Base-by-base conservation (phyloP, 2,329 filamentous ascomycete genomes). In the Podosphaera aphanis region DNA sequence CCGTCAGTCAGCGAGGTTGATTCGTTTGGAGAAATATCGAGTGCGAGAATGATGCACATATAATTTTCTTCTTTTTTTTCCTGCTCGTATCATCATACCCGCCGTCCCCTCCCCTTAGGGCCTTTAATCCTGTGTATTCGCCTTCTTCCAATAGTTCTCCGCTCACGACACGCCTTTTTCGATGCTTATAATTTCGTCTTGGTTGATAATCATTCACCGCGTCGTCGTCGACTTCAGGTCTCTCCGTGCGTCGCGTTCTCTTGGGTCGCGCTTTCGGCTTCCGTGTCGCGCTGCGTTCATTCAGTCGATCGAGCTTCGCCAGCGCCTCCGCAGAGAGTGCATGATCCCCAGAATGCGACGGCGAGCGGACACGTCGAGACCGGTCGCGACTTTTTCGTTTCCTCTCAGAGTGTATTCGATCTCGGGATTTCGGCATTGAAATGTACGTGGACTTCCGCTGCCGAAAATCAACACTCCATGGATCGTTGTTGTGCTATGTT, bases 131-230 rank as follows among this genome's bases (percentile, higher is more conserved):
- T 64, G 55, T 70, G 56, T 62, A 61, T 65, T 65, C 65, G 0
- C 78, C 79, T 58, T 83, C 79, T 55, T 83, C 79, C 52, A 80
- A 63, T 16, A 79, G 62, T 0, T 76, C 75, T 18, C 78, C 79
- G 50, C 79, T 83, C 18, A 79, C 76, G n/a, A 81, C 66, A 49
- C 79, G 65, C 47, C 67, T 68, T 56, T 67, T 69, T 45, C 54
- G 55, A 43, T 49, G 52, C 29, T 57, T 58, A 44, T 56, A 51
- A 27, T 54, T 33, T 33, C 29, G 29, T n/a, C 11, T 33, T 3
- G 10, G 6, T 33, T 33, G 8, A 11, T 33, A 11, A 7, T 13
- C 23, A 25, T 8, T 13, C 3, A 33, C 13, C 10, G 5, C 8
- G 13, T 33, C 51, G 5, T 51, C 46, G 4, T 49, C 41, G 16